A percentile compares a stretch with the other conserved stretches of the same genome.
Conservation (phyloP, 1,284 basidiomycete species). For the Afroboletus lepidellus region DNA sequence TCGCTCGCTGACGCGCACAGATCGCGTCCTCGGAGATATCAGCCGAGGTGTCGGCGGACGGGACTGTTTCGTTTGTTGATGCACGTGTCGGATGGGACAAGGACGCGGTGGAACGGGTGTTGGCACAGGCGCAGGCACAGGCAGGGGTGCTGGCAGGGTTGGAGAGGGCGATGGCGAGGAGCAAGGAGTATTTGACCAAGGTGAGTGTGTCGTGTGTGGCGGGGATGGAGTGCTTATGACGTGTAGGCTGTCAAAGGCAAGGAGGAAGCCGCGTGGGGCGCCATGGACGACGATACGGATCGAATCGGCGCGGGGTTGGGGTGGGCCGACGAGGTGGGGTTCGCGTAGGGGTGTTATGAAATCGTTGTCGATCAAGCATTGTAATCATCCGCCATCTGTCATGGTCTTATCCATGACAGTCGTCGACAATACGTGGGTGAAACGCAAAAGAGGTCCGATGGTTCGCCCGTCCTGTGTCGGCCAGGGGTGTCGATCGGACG, state of each 20-base stretch:
- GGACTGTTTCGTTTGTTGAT: conserved; percentile 72
- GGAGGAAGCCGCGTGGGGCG: conserved; percentile 31
- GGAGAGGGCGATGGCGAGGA: conserved; percentile 58
- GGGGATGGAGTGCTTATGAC: background rate
- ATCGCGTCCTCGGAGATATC: conserved; percentile 68
- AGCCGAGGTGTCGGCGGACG: conserved; percentile 60
- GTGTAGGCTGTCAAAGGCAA: conserved; percentile 32
- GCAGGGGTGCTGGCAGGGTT: conserved; percentile 47
- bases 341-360: too few relatives aligned
- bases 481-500: too few relatives aligned
- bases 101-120: conserved; percentile 61
- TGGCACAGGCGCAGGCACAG: conserved; percentile 61
- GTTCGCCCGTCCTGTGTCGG: too few relatives aligned
- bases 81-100: conserved; percentile 59
- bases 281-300: conserved; percentile 33
- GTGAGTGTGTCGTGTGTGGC: conserved; percentile 32
- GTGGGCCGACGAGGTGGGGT: conserved; percentile 28
- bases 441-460: too few relatives aligned
- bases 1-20: conserved; percentile 35
- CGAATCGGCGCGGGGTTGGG: conserved; percentile 17
- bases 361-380: too few relatives aligned
- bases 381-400: too few relatives aligned
- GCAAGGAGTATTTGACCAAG: conserved; percentile 67
- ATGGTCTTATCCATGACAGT: too few relatives aligned
- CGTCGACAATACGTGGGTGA: too few relatives aligned